A percentile compares a stretch with the other conserved stretches of the same genome.
These are phyloP conservation scores for Lepidium africanum DNA, from an alignment of 345 rosid genomes.

Conservation along the genomic window DNA sequence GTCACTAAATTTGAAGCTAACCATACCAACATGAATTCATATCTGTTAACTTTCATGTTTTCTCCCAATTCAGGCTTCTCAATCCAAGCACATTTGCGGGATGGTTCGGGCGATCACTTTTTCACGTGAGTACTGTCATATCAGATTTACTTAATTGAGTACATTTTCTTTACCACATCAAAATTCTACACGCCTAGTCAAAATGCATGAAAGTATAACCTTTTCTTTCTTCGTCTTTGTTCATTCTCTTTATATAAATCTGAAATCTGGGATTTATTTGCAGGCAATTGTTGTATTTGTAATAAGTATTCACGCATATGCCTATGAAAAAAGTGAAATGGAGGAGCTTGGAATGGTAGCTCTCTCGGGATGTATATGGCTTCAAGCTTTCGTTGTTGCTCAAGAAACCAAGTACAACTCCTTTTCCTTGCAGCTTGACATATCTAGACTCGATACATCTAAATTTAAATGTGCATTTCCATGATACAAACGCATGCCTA, in stretches of 20 bases:
- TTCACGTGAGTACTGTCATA: slow-evolving; percentile 56
- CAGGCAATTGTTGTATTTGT: slow-evolving; percentile 90
- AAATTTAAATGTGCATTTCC: not conserved
- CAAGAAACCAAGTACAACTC: slow-evolving; percentile 82
- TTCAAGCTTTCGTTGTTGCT: slow-evolving; percentile 93
- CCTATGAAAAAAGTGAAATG: slow-evolving; percentile 91
- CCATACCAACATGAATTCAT: not conserved
- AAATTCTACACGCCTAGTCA: not conserved
- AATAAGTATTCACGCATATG: slow-evolving; percentile 76
- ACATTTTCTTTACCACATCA: not conserved
- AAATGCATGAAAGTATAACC: not conserved
- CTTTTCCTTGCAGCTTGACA: not conserved
- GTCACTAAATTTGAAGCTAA: not conserved
- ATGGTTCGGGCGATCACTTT: slow-evolving; percentile 97
- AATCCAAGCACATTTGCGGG: slow-evolving; percentile 99
- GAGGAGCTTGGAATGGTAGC: slow-evolving; percentile 96
- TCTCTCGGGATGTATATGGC: slow-evolving; percentile 96
- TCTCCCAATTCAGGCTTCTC: slow-evolving; percentile 57
- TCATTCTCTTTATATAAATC: not conserved
- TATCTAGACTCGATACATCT: not conserved
- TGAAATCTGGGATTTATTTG: slow-evolving; percentile 20
- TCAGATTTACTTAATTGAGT: not conserved
- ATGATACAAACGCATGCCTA: not conserved
- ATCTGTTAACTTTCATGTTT: not conserved
- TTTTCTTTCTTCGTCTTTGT: not conserved